Evolutionary conservation across 169 alveolate species (phyloP).

Genomic region (Eimeria maxima): DNA sequence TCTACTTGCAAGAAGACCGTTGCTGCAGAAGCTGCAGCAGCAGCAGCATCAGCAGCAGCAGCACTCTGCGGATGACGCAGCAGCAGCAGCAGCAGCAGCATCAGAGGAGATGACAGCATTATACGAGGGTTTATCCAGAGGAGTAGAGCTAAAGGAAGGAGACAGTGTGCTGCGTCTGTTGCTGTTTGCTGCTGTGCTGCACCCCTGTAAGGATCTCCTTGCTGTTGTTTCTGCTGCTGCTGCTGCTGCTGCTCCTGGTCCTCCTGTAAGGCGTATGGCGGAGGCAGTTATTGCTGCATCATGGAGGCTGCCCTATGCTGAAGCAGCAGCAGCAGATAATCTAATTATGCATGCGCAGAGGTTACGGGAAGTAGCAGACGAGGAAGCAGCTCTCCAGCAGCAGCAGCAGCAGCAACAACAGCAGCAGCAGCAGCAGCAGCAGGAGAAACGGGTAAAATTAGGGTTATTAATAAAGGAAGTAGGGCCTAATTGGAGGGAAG

Average conservation of each 20-base stretch:
- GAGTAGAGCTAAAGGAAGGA: not conserved
- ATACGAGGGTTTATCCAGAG: not conserved
- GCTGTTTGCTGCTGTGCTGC: slow-evolving; percentile 58
- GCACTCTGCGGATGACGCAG: not conserved
- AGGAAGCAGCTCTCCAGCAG: not conserved
- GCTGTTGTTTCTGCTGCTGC: not conserved
- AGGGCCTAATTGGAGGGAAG: not conserved
- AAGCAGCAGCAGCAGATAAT: slow-evolving; percentile 27
- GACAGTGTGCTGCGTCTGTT: not conserved
- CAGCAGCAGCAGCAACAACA: not conserved
- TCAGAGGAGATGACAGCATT: not conserved
- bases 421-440: slow-evolving; percentile 50
- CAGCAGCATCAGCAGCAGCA: not conserved
- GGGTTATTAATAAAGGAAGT: not conserved
- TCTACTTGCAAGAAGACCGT: not conserved
- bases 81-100: not conserved
- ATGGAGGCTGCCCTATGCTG: slow-evolving; percentile 31
- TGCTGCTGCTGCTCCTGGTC: too few relatives aligned
- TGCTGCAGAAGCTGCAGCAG: not conserved
- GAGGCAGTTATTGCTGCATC: not conserved
- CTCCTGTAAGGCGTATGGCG: not conserved
- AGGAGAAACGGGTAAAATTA: not conserved
- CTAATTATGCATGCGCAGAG: not conserved
- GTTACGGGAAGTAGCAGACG: not conserved
- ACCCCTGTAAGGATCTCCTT: not conserved